Percentiles rank a stretch among this genome's conserved stretches.
Conservation (phyloP, 2,329 filamentous ascomycete genomes). For the Penicillium sp. region DNA sequence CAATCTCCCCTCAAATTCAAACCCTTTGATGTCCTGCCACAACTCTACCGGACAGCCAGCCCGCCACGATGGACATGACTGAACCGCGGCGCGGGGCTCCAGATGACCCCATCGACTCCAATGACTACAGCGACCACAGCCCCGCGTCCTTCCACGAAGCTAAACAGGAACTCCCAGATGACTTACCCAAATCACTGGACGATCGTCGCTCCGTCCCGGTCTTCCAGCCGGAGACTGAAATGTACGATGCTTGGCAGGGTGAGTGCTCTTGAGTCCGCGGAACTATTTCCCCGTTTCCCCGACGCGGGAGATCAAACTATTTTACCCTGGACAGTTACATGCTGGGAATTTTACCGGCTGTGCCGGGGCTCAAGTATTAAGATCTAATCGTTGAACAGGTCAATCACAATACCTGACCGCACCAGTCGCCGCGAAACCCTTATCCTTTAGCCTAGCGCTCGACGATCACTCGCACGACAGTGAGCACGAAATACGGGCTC, state of each 20-base stretch:
- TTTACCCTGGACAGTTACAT: background rate
- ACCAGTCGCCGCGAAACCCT: constrained; percentile 76
- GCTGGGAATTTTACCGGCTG: background rate
- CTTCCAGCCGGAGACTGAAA: constrained; percentile 81
- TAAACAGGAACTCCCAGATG: constrained; percentile 62
- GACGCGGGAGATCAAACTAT: background rate
- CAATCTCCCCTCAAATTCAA: constrained; percentile 9
- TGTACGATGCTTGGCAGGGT: constrained; percentile 99
- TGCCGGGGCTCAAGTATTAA: background rate
- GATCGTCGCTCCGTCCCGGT: constrained; percentile 70
- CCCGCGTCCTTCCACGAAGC: constrained; percentile 19
- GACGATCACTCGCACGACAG: constrained; percentile 74
- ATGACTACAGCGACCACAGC: constrained; percentile 19
- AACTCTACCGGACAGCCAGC: constrained; percentile 13
- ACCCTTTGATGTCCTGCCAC: constrained; percentile 19
- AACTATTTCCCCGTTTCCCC: constrained; percentile 1
- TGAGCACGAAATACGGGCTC: constrained; percentile 40
- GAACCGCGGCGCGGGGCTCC: constrained; percentile 33
- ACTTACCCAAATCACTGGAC: constrained; percentile 87
- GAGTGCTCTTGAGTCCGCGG: constrained; percentile 29
- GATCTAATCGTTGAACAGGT: constrained; percentile 52
- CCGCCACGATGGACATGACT: constrained; percentile 35
- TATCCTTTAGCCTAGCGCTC: constrained; percentile 80
- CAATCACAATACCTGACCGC: constrained; percentile 93
- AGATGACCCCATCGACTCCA: constrained; percentile 25